Percentiles rank a stretch among this genome's conserved stretches.
Conservation (phyloP, 805 yeast species). For the Yarrowia bubula region DNA sequence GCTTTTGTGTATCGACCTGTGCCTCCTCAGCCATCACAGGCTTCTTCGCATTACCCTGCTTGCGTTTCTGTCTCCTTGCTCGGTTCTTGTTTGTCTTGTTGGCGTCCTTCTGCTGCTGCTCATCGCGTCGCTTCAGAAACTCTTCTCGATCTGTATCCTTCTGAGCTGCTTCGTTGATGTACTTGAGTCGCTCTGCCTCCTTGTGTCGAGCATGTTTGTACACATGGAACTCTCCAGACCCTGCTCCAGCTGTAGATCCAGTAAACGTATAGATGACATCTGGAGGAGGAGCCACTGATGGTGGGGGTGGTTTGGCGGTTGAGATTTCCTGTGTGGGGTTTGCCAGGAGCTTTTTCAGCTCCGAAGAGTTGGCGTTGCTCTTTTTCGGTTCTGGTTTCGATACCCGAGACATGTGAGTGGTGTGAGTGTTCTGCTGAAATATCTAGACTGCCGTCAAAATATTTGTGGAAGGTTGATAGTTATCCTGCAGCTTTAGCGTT, state of each 20-base stretch:
- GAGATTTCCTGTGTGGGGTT: constrained; percentile 25
- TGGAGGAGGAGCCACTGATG: constrained; percentile 33
- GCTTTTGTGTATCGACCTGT: background rate
- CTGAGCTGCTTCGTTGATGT: constrained; percentile 33
- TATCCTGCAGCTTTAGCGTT: constrained; percentile 2
- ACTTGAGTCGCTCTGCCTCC: constrained; percentile 35
- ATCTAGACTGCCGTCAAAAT: background rate
- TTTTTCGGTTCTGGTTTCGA: constrained; percentile 11
- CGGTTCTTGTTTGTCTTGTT: constrained; percentile 36
- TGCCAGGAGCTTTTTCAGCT: constrained; percentile 22
- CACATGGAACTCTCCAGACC: constrained; percentile 43
- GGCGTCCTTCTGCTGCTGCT: constrained; percentile 31
- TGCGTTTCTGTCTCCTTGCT: constrained; percentile 29
- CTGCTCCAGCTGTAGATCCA: constrained; percentile 42
- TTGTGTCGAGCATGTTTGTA: constrained; percentile 39
- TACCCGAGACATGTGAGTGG: background rate
- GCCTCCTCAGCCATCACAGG: background rate
- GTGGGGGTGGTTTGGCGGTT: constrained; percentile 28
- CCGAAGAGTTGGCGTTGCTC: constrained; percentile 1
- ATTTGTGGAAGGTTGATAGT: background rate
- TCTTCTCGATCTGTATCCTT: constrained; percentile 32
- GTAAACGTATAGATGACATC: constrained; percentile 37
- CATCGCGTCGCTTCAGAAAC: constrained; percentile 33
- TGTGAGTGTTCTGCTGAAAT: background rate
- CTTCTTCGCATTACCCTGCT: background rate